phyloP scores from a whole-genome alignment of 495 filamentous ascomycete genomes.

The Talaromyces adpressus region DNA sequence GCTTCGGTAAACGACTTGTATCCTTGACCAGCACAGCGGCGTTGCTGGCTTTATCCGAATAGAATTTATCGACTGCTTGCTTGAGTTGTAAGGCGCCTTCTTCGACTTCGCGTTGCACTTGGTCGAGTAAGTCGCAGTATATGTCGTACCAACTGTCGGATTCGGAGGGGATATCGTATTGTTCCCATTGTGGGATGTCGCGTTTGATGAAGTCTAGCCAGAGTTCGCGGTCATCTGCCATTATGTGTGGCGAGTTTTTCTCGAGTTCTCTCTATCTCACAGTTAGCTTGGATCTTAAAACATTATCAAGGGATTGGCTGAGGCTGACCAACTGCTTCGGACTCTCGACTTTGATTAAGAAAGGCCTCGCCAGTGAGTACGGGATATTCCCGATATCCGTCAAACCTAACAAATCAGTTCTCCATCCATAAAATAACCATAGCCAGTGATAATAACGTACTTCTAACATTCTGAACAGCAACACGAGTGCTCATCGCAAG shows the following conservation, averaged over 20 bases:
- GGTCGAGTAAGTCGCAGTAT: constrained; percentile 45
- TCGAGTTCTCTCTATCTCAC: constrained; percentile 47
- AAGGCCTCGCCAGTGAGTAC: constrained; percentile 50
- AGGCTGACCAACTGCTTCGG: constrained; percentile 55
- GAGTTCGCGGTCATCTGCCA: constrained; percentile 51
- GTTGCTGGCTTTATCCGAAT: constrained; percentile 39
- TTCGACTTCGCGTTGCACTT: constrained; percentile 38
- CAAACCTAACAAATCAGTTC: constrained; percentile 30
- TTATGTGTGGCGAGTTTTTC: constrained; percentile 57
- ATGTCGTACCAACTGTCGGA: constrained; percentile 57
- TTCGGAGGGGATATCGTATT: constrained; percentile 48
- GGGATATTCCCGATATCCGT: constrained; percentile 58
- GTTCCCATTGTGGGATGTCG: constrained; percentile 56
- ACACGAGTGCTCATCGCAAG: constrained; percentile 33
- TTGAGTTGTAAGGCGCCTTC: constrained; percentile 43
- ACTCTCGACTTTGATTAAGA: constrained; percentile 57
- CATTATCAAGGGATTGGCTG: not conserved
- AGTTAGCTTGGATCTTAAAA: not conserved
- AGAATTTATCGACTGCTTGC: constrained; percentile 41
- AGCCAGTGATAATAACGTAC: constrained; percentile 25
- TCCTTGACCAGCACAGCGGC: constrained; percentile 37
- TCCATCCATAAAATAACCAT: no score
- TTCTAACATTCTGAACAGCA: constrained; percentile 39
- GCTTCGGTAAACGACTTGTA: constrained; percentile 18
- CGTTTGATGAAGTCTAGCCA: constrained; percentile 64